Conservation (phyloP, 176 grass and related monocot genomes). For the Elaeis guineensis region DNA sequence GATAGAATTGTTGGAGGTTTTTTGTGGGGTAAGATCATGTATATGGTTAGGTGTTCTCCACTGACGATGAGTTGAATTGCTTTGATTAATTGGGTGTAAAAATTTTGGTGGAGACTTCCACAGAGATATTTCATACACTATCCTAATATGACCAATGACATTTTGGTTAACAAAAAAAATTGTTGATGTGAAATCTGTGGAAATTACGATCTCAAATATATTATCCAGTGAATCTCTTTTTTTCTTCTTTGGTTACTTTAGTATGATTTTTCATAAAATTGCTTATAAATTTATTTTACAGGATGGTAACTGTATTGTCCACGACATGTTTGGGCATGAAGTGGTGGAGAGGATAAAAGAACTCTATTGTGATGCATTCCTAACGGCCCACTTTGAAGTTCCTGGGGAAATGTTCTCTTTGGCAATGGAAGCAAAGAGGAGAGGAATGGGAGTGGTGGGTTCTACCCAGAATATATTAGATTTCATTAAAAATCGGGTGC, state of each 20-base stretch:
- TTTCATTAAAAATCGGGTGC: conserved; percentile 66
- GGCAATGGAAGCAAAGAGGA: conserved; percentile 88
- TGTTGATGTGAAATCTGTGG: no score
- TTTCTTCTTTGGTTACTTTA: not conserved
- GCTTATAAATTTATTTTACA: conserved; percentile 27
- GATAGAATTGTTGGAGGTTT: no score
- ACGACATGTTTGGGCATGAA: conserved; percentile 92
- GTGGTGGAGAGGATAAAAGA: conserved; percentile 90
- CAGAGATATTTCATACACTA: no score
- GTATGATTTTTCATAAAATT: not conserved
- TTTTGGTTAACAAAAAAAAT: no score
- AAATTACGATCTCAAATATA: no score
- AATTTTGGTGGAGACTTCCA: no score
- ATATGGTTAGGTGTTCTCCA: no score
- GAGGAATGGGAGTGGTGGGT: conserved; percentile 94
- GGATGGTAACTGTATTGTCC: conserved; percentile 94
- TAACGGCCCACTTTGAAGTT: conserved; percentile 97
- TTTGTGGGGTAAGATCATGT: no score
- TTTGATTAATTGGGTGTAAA: no score
- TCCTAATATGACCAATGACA: no score
- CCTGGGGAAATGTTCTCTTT: conserved; percentile 98
- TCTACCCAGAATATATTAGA: conserved; percentile 93
- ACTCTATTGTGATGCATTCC: conserved; percentile 77
- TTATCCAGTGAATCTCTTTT: not conserved
- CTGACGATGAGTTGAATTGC: no score